These are phyloP conservation scores for Coemansia sp. DNA, from an alignment of 192 early-diverging fungal species.

Conservation along the genomic window DNA sequence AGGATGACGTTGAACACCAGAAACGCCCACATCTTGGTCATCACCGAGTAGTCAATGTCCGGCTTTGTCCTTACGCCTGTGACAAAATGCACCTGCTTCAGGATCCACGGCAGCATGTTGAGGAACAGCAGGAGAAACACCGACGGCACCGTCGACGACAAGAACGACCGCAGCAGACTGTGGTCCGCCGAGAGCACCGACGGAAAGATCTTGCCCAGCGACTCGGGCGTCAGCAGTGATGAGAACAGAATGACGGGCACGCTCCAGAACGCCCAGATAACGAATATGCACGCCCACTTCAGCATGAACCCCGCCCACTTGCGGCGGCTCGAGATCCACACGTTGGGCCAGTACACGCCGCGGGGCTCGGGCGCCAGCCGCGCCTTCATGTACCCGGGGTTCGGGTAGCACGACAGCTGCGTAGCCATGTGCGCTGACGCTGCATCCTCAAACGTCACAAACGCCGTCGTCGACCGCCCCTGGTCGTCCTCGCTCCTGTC, in stretches of 20 bases:
- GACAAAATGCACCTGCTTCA: slow-evolving; percentile 52
- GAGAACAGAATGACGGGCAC: slow-evolving; percentile 67
- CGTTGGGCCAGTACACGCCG: slow-evolving; percentile 72
- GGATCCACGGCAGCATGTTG: slow-evolving; percentile 65
- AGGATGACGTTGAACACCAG: slow-evolving; percentile 73
- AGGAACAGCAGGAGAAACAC: slow-evolving; percentile 68
- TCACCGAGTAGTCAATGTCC: slow-evolving; percentile 52
- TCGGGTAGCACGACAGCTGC: slow-evolving; percentile 63
- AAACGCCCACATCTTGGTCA: slow-evolving; percentile 72
- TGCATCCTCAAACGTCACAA: slow-evolving; percentile 77
- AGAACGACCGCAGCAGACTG: slow-evolving; percentile 56
- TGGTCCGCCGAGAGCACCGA: slow-evolving; percentile 55
- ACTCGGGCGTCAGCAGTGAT: slow-evolving; percentile 62
- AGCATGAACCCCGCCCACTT: slow-evolving; percentile 54
- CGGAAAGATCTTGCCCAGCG: slow-evolving; percentile 60
- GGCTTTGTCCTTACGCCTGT: slow-evolving; percentile 47
- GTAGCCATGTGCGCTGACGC: slow-evolving; percentile 65
- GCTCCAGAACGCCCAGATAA: slow-evolving; percentile 75
- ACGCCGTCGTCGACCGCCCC: slow-evolving; percentile 59
- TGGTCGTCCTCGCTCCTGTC: slow-evolving; percentile 3
- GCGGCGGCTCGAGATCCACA: slow-evolving; percentile 60
- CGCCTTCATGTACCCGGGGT: slow-evolving; percentile 63
- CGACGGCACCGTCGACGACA: slow-evolving; percentile 71
- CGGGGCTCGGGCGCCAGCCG: slow-evolving; percentile 70
- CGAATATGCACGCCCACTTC: slow-evolving; percentile 56